Base-by-base conservation (phyloP, 768 basidiomycete genomes). In the Infundibulicybe gibba region DNA sequence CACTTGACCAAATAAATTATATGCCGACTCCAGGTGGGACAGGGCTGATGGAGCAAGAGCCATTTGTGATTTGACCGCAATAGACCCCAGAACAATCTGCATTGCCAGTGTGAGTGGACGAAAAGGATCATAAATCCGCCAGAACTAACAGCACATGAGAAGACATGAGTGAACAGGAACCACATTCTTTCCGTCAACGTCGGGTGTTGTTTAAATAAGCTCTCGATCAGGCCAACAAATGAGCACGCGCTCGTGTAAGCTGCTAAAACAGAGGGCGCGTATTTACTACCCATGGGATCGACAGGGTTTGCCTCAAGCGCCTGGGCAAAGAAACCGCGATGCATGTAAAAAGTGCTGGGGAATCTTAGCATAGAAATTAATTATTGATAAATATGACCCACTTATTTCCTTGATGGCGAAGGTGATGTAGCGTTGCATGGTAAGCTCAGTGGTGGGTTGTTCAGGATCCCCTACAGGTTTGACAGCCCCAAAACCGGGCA, bases 151-250 rank as follows among this genome's bases (percentile, higher is more conserved):
- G 81, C 72, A 57, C 83, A 85, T 4, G 81, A 86, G 60, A 85
- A 86, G 2, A 84, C 82, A 58, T 87, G 83, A 6, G 81, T 83
- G 49, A 85, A 83, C 42, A 83, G 61, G 61, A 87, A 86, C 80
- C 83, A 85, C 77, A 81, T 78, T 33, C 85, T 73, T 56, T 84
- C 82, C 11, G 81, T 82, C 46, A 86, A 63, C n/a, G 61, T 68
- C 17, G 83, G 81, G 47, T 85, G 77, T 55, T 83, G 83, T 46
- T 81, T 80, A 58, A 77, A 81, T 43, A 83, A 61, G 54, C 80
- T 84, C 49, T 79, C 76, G 41, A 83, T 74, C 52, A 85, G 64
- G 12, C 81, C 83, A 21, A 86, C 79, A 56, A 83, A 85, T 11
- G 82, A 74, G 48, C 81, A 82, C 17, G 85, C 83, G 50, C 82